Base-by-base conservation (phyloP, 257 asterid genomes). In the Penstemon newberryi region DNA sequence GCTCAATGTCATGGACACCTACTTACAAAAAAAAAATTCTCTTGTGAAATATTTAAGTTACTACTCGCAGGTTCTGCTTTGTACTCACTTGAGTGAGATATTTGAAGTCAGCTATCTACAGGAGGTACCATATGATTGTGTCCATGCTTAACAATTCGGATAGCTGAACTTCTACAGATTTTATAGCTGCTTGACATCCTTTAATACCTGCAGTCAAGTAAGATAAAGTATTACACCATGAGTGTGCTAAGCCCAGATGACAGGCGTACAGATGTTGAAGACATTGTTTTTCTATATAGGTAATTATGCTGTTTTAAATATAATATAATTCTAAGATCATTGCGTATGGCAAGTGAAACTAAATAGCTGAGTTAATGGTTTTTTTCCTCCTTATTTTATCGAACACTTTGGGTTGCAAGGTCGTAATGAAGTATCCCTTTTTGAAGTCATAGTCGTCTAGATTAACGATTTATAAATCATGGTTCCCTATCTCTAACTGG, bases 61-160 rank as follows among this genome's bases (percentile, higher is more conserved):
- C 41, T 40, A 40, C 73, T 52, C 42, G 77, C 91, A 93, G 99
- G 97, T 93, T 75, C 65, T 93, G 83, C 76, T 90, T 49, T 90
- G 96, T 72, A 93, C 99, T 67, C 99, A 93, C 83, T 82, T 93
- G 85, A 88, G 87, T 42, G 99, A 93, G 87, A 82, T 93, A 66
- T 86, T 93, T 82, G 88, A 87, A 80, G 82, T 79, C 72, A 82
- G 88, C 75, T 84, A 78, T 80, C 74, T 89, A 64, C 66, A 74
- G 74, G 87, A 88, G 97, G 99, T 93, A 87, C 46, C 64, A 56
- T 58, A 56, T 63, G 33, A 53, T 60, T 68, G 49, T 70, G 60
- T 15, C 46, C 60, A 59, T 75, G 56, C 53, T 77, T 77, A 39
- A 60, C 65, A 41, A 70, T 65, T 61, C 51, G 53, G 70, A 41